Base-by-base conservation (phyloP, 2,329 filamentous ascomycete species). In the Phaeosphaeriaceae sp. region DNA sequence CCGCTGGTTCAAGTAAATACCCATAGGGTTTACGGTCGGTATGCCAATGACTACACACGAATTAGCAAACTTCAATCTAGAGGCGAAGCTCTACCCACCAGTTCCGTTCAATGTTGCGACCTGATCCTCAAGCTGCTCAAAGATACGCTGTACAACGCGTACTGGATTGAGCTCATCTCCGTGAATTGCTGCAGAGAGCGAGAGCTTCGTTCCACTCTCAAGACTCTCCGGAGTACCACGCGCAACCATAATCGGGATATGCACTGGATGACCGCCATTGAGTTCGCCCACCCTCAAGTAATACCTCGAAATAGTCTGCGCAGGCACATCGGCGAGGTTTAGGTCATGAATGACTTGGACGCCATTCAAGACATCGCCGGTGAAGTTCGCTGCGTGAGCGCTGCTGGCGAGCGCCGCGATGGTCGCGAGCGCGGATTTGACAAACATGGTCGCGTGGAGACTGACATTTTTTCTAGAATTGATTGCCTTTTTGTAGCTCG, bases 91-190 rank as follows among this genome's bases (percentile, higher is more conserved):
- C 5, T n/a, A 24, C 64, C 17, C 62, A 73, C 76, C 73, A 9
- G 74, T 78, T 50, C 75, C 76, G 62, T 77, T 76, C 40, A 78
- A 62, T 1, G 68, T 71, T 27, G 66, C 54, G 27, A 73, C 68
- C 47, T 72, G 64, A 7, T 54, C 66, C 53, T 74, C 56, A 31
- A 75, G 51, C 47, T 74, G 67, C 22, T 69, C 67, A 24, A 79
- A 77, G 7, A 78, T 68, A 13, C 70, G 69, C 53, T 78, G 76
- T 1, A 77, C 70, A 1, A 78, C 73, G 0, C 75, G 69, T 19
- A 79, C 73, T 0, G 73, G 72, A 55, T 78, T 78, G 22, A 79
- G 60, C 56, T 79, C 76, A 47, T 79, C 76, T 20, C 76, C 76
- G 53, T 79, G 76, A 4, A 78, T 78, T 1, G 76, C 71, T 21